Conservation (phyloP, 1,284 basidiomycete genomes). For the Microbotryum scabiosae region DNA sequence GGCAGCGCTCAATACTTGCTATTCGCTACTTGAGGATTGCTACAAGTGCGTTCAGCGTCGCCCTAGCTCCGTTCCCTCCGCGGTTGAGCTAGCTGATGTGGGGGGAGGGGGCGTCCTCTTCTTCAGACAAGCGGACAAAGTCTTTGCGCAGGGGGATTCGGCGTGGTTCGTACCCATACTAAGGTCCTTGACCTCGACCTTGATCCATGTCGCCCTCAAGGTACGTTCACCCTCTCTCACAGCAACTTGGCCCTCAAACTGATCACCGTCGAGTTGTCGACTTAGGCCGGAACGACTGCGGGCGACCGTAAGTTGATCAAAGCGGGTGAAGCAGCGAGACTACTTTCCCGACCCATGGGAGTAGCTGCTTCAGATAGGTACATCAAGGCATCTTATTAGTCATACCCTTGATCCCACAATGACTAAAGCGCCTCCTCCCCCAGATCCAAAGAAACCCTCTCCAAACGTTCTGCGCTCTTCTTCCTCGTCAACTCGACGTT, state of each 20-base stretch:
- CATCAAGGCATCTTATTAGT: not conserved
- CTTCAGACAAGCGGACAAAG: constrained; percentile 31
- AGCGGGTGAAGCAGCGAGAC: constrained; percentile 32
- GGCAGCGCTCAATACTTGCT: constrained; percentile 2
- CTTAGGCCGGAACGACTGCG: constrained; percentile 26
- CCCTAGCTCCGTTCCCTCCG: no score
- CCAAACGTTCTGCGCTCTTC: constrained; percentile 34
- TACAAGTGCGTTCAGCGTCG: constrained; percentile 21
- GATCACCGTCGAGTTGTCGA: not conserved
- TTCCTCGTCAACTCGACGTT: constrained; percentile 36
- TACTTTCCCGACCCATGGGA: constrained; percentile 31
- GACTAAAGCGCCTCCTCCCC: not conserved
- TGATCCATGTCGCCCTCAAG: constrained; percentile 30
- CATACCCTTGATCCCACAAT: not conserved
- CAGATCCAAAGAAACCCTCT: constrained; percentile 4
- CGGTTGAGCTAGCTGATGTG: no score
- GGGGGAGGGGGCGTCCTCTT: no score
- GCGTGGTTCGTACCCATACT: constrained; percentile 38
- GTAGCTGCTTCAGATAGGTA: constrained; percentile 34
- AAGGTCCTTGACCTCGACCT: constrained; percentile 20
- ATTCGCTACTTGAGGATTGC: constrained; percentile 24
- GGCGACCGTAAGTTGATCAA: constrained; percentile 32
- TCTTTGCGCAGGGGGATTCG: constrained; percentile 37
- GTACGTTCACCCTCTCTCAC: constrained; percentile 6
- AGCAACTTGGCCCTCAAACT: not conserved